Base-by-base conservation (phyloP, 257 asterid species). In the Paraleonurus japonicus region DNA sequence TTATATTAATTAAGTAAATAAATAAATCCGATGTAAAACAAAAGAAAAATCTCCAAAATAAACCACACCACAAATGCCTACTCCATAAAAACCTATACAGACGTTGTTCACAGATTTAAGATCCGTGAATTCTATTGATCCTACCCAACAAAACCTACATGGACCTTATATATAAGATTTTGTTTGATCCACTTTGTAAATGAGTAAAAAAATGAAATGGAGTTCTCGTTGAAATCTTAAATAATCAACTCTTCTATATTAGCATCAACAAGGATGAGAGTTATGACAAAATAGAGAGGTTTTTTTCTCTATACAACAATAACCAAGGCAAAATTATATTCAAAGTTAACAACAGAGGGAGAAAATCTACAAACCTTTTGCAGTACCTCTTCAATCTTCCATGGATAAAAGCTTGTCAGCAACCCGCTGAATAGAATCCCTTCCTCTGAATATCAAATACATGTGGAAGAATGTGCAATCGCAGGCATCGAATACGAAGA, bases 231-330 rank as follows among this genome's bases (percentile, higher is more conserved):
- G 51, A 13, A 43, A 43, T 43, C 51, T 13, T 13, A 15, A 43
- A 15, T 43, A 43, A 43, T 43, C 51, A 43, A 43, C 13, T 60
- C 61, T 50, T 37, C 65, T 64, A 51, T 65, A 66, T 51, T 23
- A 76, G 37, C 55, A 53, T 63, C 45, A 55, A 24, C 51, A 65
- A 15, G 47, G 19, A 63, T 13, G 24, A 35, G 72, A 55, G 59
- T 58, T 51, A 4, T 19, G 26, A 62, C 71, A 75, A 61, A 55
- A 57, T 10, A 75, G 5, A 22, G 50, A 3, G 47, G 6, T 45
- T 59, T 22, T 59, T 43, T 71, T 32, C 57, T 73, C 81, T 80
- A 72, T 67, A 75, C 81, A 80, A 71, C 79, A 80, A 67, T 20
- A 50, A 61, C 37, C 76, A 58, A 67, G 48, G 20, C 39, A 72